Conservation (phyloP, 2,329 filamentous ascomycete genomes). For the Thielaviopsis ethacetica region DNA sequence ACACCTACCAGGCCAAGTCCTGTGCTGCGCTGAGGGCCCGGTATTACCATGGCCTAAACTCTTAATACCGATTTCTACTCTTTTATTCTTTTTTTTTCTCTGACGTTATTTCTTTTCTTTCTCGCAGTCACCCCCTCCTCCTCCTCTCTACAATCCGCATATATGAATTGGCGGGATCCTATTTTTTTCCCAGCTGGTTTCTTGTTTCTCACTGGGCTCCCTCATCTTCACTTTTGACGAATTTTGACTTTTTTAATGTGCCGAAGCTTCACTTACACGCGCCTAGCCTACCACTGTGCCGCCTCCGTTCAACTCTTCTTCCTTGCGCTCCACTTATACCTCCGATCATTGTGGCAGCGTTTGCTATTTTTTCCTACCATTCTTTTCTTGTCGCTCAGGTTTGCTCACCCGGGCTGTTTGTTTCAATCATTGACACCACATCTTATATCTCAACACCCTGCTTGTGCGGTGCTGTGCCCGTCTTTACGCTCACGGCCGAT, state of each 20-base stretch:
- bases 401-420: not conserved
- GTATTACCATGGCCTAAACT: not conserved
- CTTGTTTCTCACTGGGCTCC: not conserved
- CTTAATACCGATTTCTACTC: not conserved
- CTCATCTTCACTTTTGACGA: not conserved
- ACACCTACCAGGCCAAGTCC: not conserved
- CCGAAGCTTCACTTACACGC: constrained; percentile 5
- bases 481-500: not conserved
- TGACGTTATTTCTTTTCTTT: not conserved
- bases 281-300: constrained; percentile 5
- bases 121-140: not conserved
- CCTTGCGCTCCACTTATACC: constrained; percentile 1
- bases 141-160: not conserved
- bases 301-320: constrained; percentile 9
- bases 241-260: not conserved
- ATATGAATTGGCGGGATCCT: not conserved
- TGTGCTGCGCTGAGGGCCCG: not conserved
- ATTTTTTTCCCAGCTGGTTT: not conserved
- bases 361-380: constrained; percentile 14
- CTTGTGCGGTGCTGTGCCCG: not conserved
- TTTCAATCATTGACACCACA: constrained; percentile 8
- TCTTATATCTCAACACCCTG: not conserved
- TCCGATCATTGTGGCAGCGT: constrained; percentile 5
- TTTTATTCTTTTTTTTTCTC: not conserved
- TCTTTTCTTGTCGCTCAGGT: constrained; percentile 16